Evolutionary conservation across 257 asterid genomes (phyloP), one percentile per base, ranked within the genome.

Genomic region (Asclepias syriaca): DNA sequence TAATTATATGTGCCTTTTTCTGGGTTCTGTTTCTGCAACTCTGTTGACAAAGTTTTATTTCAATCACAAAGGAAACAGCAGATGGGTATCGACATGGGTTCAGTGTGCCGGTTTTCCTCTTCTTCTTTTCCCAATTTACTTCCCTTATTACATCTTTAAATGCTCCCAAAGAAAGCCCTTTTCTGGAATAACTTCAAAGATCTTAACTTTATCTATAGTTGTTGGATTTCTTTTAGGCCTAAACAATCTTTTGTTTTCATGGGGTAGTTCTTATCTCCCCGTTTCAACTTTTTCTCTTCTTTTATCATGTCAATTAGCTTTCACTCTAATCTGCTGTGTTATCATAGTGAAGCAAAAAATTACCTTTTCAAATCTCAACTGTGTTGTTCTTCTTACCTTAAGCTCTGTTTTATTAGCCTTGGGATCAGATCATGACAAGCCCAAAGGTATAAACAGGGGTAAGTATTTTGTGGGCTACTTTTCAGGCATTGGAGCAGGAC

Each of bases 41-140:
- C 78, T 91, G 0, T 70, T 91, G 21, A 70, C 87, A 18, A 91
- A 91, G 34, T 91, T 73, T 80, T 91, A 91, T 67, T 91, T 89
- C 90, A 82, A 72, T 45, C 97, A 91, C 81, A 79, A 81, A 56
- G 95, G 97, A 11, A 77, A 83, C 0, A 88, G 87, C 83, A 54
- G 84, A 32, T 92, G 96, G 96, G 83, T 88, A 2, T 83, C 92
- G 1, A 92, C 96, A 0, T 88, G 86, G 90, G 81, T 89, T 7
- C 96, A 92, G 59, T 80, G 85, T 50, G 88, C 88, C 2, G 97
- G 97, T 2, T 92, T 92, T 21, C 96, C 96, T 1, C 66, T 92
- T 16, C 92, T 89, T 22, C 32, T 87, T 8, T 29, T 74, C 0
- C 93, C 93, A 0, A 27, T 81, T 0, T 77, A n/a, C 19, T 77